Evolutionary conservation across 768 basidiomycete species (phyloP), one percentile per base, ranked within the genome.

Genomic region (Mycena rosella): DNA sequence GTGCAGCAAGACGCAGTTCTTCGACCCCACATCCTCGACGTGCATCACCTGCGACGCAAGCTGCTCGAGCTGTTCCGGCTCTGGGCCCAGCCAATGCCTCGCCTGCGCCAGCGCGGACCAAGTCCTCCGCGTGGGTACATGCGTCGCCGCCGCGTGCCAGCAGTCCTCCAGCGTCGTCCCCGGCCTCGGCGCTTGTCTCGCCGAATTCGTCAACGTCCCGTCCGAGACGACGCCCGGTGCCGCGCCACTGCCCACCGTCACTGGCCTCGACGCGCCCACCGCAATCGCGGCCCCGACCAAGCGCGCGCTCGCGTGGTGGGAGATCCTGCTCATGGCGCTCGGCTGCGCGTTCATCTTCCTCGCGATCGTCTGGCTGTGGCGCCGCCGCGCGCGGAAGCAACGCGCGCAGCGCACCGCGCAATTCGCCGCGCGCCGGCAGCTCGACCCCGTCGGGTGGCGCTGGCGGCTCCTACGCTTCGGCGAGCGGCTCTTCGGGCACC

Each of bases 311-410:
- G 80, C 81, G 67, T 95, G 94, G 93, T 95, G 93, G 93, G 84
- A 95, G 79, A 94, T 95, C 68, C 82, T 95, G 54, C 86, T 95
- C 60, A 94, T 95, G 91, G 83, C 89, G 1, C 86, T 94, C 38
- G 92, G 94, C 9, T 91, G 91, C 73, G 89, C 90, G 26, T 92
- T 95, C 78, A 89, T 95, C 78, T 89, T 93, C 75, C 60, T 94
- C 51, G 78, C 85, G 45, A 77, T 93, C 70, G 74, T 95, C 63
- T 85, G 88, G 82, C 85, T 85, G 69, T 94, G 90, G 88, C 88
- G 94, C 29, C 84, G 91, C n/a, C 88, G 86, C 59, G 89, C 89
- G 48, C 87, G 88, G 74, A 89, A 44, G 73, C 81, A 42, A 87
- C 86, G 63, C 82, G 81, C 27, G 34, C 80, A 15, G 81, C 86